These are phyloP conservation scores for Vickermania ingenoplastis DNA, from an alignment of 208 protist genomes.

Conservation along the genomic window DNA sequence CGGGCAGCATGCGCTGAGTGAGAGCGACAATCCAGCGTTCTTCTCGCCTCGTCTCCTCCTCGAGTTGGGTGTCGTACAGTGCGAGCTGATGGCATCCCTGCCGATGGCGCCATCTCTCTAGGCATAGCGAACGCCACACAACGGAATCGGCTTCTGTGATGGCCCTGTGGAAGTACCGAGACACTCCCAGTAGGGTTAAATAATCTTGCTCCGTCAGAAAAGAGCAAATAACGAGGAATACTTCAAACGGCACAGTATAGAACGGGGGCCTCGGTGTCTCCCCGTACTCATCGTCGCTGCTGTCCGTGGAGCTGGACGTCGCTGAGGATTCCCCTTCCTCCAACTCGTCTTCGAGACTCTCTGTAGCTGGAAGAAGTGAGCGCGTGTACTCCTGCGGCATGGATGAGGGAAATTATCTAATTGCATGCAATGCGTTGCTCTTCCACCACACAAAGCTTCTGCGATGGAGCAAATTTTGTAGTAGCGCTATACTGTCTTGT, in stretches of 20 bases:
- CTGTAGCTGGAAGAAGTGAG: too few species aligned
- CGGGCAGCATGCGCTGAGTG: slow-evolving; percentile 53
- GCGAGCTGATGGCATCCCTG: slow-evolving; percentile 55
- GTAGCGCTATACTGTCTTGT: too few species aligned
- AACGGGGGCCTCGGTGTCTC: neutral
- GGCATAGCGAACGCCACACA: slow-evolving; percentile 52
- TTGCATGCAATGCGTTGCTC: too few species aligned
- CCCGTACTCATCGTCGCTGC: neutral
- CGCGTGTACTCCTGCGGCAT: too few species aligned
- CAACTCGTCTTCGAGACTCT: too few species aligned
- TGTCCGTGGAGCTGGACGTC: too few species aligned
- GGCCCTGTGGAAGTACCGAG: slow-evolving; percentile 29
- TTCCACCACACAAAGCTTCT: too few species aligned
- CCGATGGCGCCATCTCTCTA: slow-evolving; percentile 37
- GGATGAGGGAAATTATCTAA: too few species aligned
- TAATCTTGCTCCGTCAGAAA: slow-evolving; percentile 46
- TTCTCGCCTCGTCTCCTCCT: slow-evolving; percentile 15
- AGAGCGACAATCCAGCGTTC: slow-evolving; percentile 36
- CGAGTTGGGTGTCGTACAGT: slow-evolving; percentile 12
- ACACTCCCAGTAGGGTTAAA: slow-evolving; percentile 52
- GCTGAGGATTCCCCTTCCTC: too few species aligned
- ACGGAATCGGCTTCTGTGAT: slow-evolving; percentile 43
- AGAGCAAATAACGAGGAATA: slow-evolving; percentile 37
- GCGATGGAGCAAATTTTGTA: too few species aligned
- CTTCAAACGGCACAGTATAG: slow-evolving; percentile 26